A percentile compares a stretch with the other conserved stretches of the same genome.
phyloP scores from a whole-genome alignment of 2,329 filamentous ascomycete species.

The Fusarium phyllophilum region DNA sequence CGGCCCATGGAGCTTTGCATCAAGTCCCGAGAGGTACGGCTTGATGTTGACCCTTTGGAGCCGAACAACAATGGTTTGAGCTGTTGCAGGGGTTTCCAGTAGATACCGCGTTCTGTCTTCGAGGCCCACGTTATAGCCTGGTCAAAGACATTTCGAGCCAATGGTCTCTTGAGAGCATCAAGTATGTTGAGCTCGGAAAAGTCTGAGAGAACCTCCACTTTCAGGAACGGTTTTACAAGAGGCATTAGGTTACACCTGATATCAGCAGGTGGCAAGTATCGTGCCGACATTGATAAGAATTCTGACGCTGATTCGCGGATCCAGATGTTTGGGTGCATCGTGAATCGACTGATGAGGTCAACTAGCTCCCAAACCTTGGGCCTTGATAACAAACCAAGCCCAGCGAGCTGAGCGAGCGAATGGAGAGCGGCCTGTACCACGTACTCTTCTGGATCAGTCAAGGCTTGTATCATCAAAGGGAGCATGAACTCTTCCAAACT shows the following conservation, averaged over 20 bases:
- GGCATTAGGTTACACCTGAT: constrained; percentile 85
- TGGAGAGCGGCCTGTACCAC: constrained; percentile 92
- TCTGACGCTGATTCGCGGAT: constrained; percentile 89
- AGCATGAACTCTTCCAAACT: constrained; percentile 95
- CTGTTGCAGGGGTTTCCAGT: constrained; percentile 83
- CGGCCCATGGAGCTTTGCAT: constrained; percentile 69
- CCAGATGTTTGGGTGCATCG: constrained; percentile 95
- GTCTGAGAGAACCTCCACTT: constrained; percentile 71
- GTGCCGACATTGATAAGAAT: constrained; percentile 81
- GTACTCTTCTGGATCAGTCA: constrained; percentile 92
- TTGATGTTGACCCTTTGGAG: constrained; percentile 62
- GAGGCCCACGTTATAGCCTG: constrained; percentile 86
- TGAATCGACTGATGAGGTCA: constrained; percentile 83
- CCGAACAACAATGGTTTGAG: constrained; percentile 73
- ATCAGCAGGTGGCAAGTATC: constrained; percentile 81
- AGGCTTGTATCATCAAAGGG: constrained; percentile 92
- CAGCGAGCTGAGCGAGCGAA: constrained; percentile 87
- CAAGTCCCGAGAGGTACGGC: constrained; percentile 65
- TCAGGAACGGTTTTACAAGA: constrained; percentile 83
- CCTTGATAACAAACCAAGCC: constrained; percentile 86
- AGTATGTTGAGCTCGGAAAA: constrained; percentile 80
- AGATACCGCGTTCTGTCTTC: constrained; percentile 81
- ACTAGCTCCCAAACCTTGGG: constrained; percentile 88
- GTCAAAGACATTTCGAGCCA: constrained; percentile 84
- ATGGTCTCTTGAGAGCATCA: constrained; percentile 83